Evolutionary conservation across 805 yeast genomes (phyloP).

Genomic region (Teunomyces funiuensis): DNA sequence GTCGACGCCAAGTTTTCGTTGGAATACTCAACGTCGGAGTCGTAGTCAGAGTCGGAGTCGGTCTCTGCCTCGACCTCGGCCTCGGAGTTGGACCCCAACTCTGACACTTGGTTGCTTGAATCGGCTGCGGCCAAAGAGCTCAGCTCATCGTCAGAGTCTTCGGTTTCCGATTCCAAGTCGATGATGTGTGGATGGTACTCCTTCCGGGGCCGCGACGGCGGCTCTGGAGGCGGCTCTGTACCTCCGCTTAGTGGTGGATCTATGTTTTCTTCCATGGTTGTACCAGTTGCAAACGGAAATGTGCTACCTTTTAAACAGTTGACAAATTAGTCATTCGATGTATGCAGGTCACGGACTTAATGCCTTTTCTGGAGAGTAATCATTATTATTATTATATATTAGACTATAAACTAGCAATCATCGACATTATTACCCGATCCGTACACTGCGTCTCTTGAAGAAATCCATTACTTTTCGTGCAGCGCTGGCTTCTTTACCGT

Average conservation of each 20-base stretch:
- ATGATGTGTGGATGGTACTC: constrained; percentile 12
- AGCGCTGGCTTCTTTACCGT: constrained; percentile 63
- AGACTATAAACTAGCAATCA: not conserved
- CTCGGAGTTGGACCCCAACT: constrained; percentile 11
- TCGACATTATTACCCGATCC: constrained; percentile 17
- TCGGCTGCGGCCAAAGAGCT: not conserved
- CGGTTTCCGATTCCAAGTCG: constrained; percentile 10
- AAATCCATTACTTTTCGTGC: constrained; percentile 78
- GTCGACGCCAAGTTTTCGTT: constrained; percentile 36
- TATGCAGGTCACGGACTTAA: not conserved
- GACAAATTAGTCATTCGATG: not conserved
- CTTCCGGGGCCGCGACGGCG: not conserved
- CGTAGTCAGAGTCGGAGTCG: constrained; percentile 16
- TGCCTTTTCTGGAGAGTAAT: not conserved
- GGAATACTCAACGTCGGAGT: constrained; percentile 13
- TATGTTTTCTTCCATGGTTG: constrained; percentile 7
- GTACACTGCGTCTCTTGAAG: constrained; percentile 60
- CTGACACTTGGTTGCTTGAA: not conserved
- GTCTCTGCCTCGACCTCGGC: constrained; percentile 9
- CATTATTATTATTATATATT: not conserved
- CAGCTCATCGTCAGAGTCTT: constrained; percentile 5
- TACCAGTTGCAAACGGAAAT: not conserved
- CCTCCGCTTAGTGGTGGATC: constrained; percentile 6
- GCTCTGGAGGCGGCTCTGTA: not conserved
- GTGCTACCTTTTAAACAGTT: not conserved